These are phyloP conservation scores for Pyrus bretschneideri DNA, from an alignment of 306 rosid genomes.

Conservation along the genomic window DNA sequence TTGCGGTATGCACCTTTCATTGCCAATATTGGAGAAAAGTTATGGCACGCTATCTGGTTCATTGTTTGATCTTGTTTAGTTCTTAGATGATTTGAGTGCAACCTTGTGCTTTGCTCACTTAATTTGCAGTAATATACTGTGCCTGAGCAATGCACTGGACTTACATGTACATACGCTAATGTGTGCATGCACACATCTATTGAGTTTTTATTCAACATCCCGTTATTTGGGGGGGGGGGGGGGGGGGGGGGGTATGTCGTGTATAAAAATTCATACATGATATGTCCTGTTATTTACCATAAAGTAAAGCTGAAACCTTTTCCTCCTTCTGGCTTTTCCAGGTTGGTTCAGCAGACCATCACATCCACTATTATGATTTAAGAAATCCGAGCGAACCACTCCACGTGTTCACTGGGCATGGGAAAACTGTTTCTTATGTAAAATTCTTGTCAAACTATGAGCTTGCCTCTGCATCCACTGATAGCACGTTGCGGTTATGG, in stretches of 20 bases:
- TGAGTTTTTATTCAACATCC: neutral
- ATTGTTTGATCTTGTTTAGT: neutral
- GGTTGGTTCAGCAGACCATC: conserved; percentile 99
- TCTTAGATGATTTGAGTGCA: conserved; percentile 1
- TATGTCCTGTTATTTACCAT: neutral
- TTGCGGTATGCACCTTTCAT: conserved; percentile 62
- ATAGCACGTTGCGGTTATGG: conserved; percentile 89
- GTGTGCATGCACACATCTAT: neutral
- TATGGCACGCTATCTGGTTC: neutral
- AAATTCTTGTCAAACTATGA: conserved; percentile 83
- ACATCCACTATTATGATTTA: conserved; percentile 90
- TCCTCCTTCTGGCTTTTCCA: conserved; percentile 22
- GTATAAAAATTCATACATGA: neutral
- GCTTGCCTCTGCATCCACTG: conserved; percentile 97
- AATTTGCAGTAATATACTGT: neutral
- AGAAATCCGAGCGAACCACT: conserved; percentile 78
- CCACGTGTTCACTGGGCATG: conserved; percentile 86
- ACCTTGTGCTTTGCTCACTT: neutral
- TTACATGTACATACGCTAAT: neutral
- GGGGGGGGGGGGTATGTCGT: neutral
- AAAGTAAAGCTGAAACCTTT: neutral
- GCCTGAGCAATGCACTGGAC: neutral
- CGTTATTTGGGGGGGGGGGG: too few relatives aligned
- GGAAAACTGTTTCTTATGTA: conserved; percentile 87
- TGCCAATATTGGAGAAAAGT: conserved; percentile 11